Evolutionary conservation across 1,284 basidiomycete species (phyloP).

Genomic region (Erythrobasidium hasegawianum): DNA sequence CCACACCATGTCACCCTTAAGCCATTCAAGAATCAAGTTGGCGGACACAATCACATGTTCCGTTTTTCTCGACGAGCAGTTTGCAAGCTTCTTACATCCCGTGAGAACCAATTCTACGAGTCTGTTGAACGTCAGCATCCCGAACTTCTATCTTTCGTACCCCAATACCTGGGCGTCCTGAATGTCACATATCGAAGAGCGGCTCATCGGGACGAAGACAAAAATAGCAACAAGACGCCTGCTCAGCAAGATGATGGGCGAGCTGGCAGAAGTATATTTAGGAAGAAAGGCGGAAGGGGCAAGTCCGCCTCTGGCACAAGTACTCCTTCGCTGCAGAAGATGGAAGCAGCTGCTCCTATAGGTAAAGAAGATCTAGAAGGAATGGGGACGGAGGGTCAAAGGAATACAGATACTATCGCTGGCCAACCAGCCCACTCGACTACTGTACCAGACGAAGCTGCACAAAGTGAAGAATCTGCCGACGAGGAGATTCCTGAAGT

Average conservation of each 20-base stretch:
- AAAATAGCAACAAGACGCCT: slow-evolving; percentile 8
- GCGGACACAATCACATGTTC: slow-evolving; percentile 94
- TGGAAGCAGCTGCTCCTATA: background rate
- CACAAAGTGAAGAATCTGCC: slow-evolving; percentile 42
- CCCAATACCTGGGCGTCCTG: slow-evolving; percentile 96
- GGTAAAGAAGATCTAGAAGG: background rate
- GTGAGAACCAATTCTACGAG: slow-evolving; percentile 98
- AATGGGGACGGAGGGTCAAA: background rate
- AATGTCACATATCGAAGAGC: slow-evolving; percentile 79
- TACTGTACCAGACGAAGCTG: slow-evolving; percentile 30
- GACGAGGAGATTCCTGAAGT: slow-evolving; percentile 60
- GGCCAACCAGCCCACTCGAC: slow-evolving; percentile 8
- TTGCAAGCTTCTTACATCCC: slow-evolving; percentile 76
- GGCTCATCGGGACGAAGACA: slow-evolving; percentile 23
- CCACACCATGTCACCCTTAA: slow-evolving; percentile 68
- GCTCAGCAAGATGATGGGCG: slow-evolving; percentile 13
- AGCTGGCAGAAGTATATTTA: slow-evolving; percentile 18
- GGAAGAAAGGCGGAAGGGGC: slow-evolving; percentile 15
- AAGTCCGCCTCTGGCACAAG: slow-evolving; percentile 12
- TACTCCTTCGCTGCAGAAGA: background rate
- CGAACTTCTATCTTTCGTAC: slow-evolving; percentile 84
- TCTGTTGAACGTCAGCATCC: slow-evolving; percentile 92
- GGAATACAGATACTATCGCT: background rate
- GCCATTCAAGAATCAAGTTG: slow-evolving; percentile 96
- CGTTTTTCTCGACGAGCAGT: slow-evolving; percentile 97